phyloP scores from a whole-genome alignment of 805 yeast species.

The Suhomyces xylopsoci region DNA sequence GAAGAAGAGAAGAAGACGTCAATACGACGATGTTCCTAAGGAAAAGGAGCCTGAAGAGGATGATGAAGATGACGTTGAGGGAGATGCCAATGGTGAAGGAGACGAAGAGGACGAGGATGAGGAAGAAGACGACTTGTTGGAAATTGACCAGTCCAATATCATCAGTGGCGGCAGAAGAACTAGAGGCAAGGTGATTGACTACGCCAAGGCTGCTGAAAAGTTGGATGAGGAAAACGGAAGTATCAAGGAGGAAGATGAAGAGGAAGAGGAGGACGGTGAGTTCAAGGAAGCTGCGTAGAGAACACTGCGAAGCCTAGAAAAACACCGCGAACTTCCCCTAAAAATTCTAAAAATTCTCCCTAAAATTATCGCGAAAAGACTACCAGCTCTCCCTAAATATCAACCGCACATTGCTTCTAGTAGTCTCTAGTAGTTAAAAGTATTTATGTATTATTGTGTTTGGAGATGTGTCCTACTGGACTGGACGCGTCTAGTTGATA shows the following conservation, averaged over 20 bases:
- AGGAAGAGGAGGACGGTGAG: conserved; percentile 23
- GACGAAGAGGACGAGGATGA: conserved; percentile 59
- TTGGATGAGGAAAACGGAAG: conserved; percentile 49
- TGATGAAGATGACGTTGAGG: conserved; percentile 44
- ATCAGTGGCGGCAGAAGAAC: conserved; percentile 86
- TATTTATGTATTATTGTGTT: not conserved
- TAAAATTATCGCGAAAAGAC: not conserved
- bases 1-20: conserved; percentile 51
- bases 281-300: conserved; percentile 3
- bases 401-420: not conserved
- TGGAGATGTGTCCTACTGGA: not conserved
- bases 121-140: conserved; percentile 75
- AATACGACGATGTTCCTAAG: conserved; percentile 54
- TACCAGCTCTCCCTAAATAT: not conserved
- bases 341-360: not conserved
- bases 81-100: conserved; percentile 46
- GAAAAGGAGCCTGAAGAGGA: conserved; percentile 41
- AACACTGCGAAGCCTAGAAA: too few relatives aligned
- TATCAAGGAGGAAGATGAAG: conserved; percentile 41
- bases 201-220: conserved; percentile 73
- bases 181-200: conserved; percentile 84
- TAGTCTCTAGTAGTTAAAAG: not conserved
- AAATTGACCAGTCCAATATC: conserved; percentile 79
- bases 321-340: too few relatives aligned
- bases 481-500: not conserved